Percentiles rank a stretch among this genome's conserved stretches.
Evolutionary conservation across 345 rosid species (phyloP).

Genomic region (Euphorbia tirucalli): DNA sequence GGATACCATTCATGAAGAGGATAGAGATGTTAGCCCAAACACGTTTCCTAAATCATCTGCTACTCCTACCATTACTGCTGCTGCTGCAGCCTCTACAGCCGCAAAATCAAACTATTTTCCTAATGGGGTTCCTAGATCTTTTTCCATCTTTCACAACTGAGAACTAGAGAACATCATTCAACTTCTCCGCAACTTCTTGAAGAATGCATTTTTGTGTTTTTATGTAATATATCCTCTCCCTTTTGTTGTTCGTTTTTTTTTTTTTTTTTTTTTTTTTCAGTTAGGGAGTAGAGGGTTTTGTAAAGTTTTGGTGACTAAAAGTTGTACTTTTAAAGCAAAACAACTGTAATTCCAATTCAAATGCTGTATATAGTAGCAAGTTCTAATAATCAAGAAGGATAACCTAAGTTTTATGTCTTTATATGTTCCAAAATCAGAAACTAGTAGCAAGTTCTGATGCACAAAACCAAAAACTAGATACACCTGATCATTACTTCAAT

Average conservation of each 20-base stretch:
- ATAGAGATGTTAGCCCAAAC: conserved; percentile 40
- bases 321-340: no score
- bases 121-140: conserved; percentile 22
- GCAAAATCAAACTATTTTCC: conserved; percentile 17
- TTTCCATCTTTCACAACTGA: conserved; percentile 19
- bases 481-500: no score
- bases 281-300: not conserved
- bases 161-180: no score
- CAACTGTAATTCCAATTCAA: not conserved
- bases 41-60: conserved; percentile 36
- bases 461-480: not conserved
- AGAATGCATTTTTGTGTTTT: not conserved
- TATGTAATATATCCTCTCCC: not conserved
- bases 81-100: conserved; percentile 12
- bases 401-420: no score
- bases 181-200: no score
- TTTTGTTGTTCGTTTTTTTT: no score
- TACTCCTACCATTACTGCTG: not conserved
- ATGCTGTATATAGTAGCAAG: conserved; percentile 10
- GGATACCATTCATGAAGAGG: conserved; percentile 86
- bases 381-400: not conserved
- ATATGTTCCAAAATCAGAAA: not conserved
- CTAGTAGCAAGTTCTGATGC: not conserved
- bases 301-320: not conserved
- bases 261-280: not conserved